Evolutionary conservation across 2,329 filamentous ascomycete genomes (phyloP), one percentile per base, ranked within the genome.

Genomic region (Fusarium udum): DNA sequence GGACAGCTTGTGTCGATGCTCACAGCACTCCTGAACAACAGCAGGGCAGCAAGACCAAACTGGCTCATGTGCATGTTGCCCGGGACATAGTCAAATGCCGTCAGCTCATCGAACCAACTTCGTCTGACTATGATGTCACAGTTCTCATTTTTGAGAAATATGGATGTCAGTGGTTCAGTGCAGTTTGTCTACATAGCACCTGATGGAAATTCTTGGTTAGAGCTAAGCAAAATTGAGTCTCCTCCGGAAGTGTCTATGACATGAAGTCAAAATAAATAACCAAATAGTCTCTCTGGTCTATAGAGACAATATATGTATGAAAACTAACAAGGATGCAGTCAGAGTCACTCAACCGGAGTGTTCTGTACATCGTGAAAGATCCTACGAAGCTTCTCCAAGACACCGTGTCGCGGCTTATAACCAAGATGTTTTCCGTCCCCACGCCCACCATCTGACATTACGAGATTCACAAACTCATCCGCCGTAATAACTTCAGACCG

Each of bases 251-350:
- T 36, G 8, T 36, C 11, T 9, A 14, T 11, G 7, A 5, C 6
- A 34, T 7, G 12, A 34, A n/a, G 32, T 7, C n/a, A 13, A 26
- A 37, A 18, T 6, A 28, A 10, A 37, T 31, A 11, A n/a, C 9
- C 14, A 15, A 20, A 51, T 32, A 5, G 8, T 6, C 4, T 31
- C 11, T 18, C 2, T 24, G 7, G 15, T 40, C 28, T n/a, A 49
- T 49, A 22, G 13, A 32, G 15, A 49, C 7, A 18, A 10, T 16
- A 3, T 9, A 26, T 18, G 0, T 32, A 49, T 4, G 3, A 32
- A 18, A 3, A 24, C 4, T 6, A 52, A 11, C 16, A 26, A 15
- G 3, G 2, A 14, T 5, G 2, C 4, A 20, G 16, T 15, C 48
- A 36, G 2, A 36, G 4, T 26, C 10, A 53, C n/a, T 37, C 49